Evolutionary conservation across 768 basidiomycete species (phyloP), one percentile per base, ranked within the genome.

Genomic region (Suillus subalutaceus): DNA sequence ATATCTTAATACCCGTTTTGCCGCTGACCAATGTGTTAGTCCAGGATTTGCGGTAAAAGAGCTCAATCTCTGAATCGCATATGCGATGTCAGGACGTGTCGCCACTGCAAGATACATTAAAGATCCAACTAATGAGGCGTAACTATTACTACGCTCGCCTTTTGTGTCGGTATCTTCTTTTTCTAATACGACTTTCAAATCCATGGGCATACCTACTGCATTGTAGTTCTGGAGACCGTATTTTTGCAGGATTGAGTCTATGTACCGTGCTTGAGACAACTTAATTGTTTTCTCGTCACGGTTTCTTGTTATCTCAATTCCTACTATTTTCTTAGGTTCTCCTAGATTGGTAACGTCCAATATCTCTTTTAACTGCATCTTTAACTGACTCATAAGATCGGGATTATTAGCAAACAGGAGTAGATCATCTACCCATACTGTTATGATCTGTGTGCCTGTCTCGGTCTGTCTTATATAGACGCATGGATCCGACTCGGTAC

Each of bases 371-470:
- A 73, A 56, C 57, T 68, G 66, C 40, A 15, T n/a, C 53, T 71
- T 65, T 38, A 65, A 38, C 38, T 41, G 26, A 20, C 57, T 46
- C 62, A 66, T 69, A n/a, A 65, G 20, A 0, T 8, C 26, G 8
- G 2, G 0, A 9, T n/a, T 41, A 6, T 67, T 69, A 3, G 56
- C 57, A 37, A 73, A 67, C 23, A 78, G 50, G 3, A 72, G 43
- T 12, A 76, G 58, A 60, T 78, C 74, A 65, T 79, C 75, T 0
- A 77, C 77, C 71, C 72, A 78, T 2, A 77, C 68, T 3, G 74
- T 67, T 1, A 79, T 62, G 9, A 73, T 73, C 18, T 66, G 65
- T 0, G 67, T 59, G 26, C 61, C 40, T 2, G 66, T 60, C 40
- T 56, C 62, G 0, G 41, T 57, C 9, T 48, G 1, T 46, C 58